phyloP scores from a whole-genome alignment of 1,284 basidiomycete genomes.

The Cryptococcus wingfieldii region DNA sequence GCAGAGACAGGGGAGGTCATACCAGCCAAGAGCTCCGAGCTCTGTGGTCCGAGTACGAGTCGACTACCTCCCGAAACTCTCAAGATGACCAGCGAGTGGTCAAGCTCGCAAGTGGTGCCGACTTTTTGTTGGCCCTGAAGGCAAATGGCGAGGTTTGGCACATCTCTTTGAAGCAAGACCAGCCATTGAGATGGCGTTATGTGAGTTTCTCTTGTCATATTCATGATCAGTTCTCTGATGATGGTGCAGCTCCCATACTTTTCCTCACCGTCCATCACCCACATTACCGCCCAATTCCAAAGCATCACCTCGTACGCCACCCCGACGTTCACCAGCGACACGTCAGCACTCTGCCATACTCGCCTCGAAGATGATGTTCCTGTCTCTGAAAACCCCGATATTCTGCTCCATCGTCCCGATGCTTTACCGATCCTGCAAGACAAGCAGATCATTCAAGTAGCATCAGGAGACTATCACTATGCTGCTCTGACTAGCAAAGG shows the following conservation, averaged over 20 bases:
- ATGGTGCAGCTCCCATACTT: slow-evolving; percentile 35
- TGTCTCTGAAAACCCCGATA: neutral
- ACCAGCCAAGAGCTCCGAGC: slow-evolving; percentile 35
- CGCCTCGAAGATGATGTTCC: slow-evolving; percentile 30
- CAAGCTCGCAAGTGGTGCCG: slow-evolving; percentile 69
- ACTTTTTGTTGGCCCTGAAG: slow-evolving; percentile 67
- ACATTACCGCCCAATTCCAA: slow-evolving; percentile 80
- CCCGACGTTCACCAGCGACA: slow-evolving; percentile 52
- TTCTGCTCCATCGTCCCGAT: slow-evolving; percentile 49
- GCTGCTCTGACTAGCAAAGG: slow-evolving; percentile 75
- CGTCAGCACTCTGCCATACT: slow-evolving; percentile 21
- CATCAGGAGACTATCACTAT: slow-evolving; percentile 83
- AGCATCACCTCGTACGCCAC: slow-evolving; percentile 78
- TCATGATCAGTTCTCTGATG: neutral
- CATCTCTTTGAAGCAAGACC: slow-evolving; percentile 13
- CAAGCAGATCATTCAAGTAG: slow-evolving; percentile 70
- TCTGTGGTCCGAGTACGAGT: slow-evolving; percentile 58
- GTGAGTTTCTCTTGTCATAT: slow-evolving; percentile 51
- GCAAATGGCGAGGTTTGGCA: slow-evolving; percentile 47
- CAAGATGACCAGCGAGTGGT: slow-evolving; percentile 56
- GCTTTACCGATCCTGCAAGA: slow-evolving; percentile 68
- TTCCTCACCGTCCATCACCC: slow-evolving; percentile 39
- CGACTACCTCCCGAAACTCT: slow-evolving; percentile 34
- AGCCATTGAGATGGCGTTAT: slow-evolving; percentile 60
- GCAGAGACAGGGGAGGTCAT: neutral